These are phyloP conservation scores for Orbilia quercus DNA, from an alignment of 2,329 filamentous ascomycete genomes.

Conservation along the genomic window DNA sequence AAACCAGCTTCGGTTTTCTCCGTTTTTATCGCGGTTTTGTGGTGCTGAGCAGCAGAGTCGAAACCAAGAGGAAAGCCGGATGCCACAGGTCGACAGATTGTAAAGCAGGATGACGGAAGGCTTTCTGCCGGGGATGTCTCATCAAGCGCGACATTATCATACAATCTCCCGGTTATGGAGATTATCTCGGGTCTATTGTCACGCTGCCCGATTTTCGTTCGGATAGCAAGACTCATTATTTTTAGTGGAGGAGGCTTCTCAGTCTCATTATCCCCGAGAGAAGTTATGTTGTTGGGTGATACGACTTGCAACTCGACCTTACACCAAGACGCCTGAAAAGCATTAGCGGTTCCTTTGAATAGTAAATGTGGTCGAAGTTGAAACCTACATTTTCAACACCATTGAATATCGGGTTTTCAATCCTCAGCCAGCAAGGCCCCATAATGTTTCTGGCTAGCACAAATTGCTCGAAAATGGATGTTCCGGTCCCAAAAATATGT, in stretches of 20 bases:
- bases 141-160: constrained; percentile 89
- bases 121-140: constrained; percentile 84
- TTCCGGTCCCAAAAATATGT: constrained; percentile 92
- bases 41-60: constrained; percentile 78
- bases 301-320: constrained; percentile 88
- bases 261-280: constrained; percentile 80
- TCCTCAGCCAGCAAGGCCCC: constrained; percentile 97
- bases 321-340: constrained; percentile 80
- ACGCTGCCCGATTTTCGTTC: constrained; percentile 87
- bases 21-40: constrained; percentile 80
- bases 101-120: constrained; percentile 89
- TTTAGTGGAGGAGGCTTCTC: constrained; percentile 87
- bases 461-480: constrained; percentile 95
- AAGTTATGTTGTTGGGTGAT: constrained; percentile 79
- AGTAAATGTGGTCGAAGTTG: not conserved
- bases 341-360: not conserved
- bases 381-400: constrained; percentile 75
- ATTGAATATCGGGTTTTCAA: constrained; percentile 84
- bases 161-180: constrained; percentile 88
- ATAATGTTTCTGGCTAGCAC: constrained; percentile 99
- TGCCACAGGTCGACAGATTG: constrained; percentile 83
- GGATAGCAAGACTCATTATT: constrained; percentile 91
- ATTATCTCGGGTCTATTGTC: constrained; percentile 97
- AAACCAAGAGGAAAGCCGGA: constrained; percentile 86
- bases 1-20: constrained; percentile 87